Base-by-base conservation (phyloP, 1,284 basidiomycete species). In the Boletus smithii region DNA sequence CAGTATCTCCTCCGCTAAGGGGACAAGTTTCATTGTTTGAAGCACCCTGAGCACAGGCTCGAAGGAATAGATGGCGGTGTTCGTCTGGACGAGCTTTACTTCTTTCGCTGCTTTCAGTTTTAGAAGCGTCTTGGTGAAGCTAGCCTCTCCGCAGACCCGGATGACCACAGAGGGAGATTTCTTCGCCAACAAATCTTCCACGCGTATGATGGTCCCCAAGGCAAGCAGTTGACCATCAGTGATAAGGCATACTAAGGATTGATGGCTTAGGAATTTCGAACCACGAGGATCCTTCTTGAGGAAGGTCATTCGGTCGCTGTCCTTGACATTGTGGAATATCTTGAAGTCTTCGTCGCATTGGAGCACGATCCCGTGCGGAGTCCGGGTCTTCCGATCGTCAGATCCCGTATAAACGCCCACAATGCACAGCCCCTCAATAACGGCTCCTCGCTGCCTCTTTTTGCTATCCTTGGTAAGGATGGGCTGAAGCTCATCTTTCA, bases 61-160 rank as follows among this genome's bases (percentile, higher is more conserved):
- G 50, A 76, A 85, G 0, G 82, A 65, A 55, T 83, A 85, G 4
- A 83, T 62, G 0, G 80, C 79, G 0, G 77, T 77, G 50, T 83
- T 73, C 18, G 83, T 76, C 51, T 77, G 76, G n/a, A 84, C 53
- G 14, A 85, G 68, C 22, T 69, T 69, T 38, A 81, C 58, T 5
- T 66, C 42, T 14, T 61, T 53, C 5, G 65, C 66, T 2, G 51
- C 47, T 36, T 72, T 73, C 36, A 84, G 59, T 29, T 55, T 63
- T 10, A 69, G 49, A 4, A 81, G 65, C 5, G 72, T 58, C 33
- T 68, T 69, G 26, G 53, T 54, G 1, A 69, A 69, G 38, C 66
- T 72, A 16, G 61, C 56, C 40, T 70, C 63, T 4, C 72, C 77
- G 6, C 76, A 70, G 17, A 84, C 56, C 49, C 79, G 76, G 8